Conservation (phyloP, 768 basidiomycete species). For the Naematelia encephala region DNA sequence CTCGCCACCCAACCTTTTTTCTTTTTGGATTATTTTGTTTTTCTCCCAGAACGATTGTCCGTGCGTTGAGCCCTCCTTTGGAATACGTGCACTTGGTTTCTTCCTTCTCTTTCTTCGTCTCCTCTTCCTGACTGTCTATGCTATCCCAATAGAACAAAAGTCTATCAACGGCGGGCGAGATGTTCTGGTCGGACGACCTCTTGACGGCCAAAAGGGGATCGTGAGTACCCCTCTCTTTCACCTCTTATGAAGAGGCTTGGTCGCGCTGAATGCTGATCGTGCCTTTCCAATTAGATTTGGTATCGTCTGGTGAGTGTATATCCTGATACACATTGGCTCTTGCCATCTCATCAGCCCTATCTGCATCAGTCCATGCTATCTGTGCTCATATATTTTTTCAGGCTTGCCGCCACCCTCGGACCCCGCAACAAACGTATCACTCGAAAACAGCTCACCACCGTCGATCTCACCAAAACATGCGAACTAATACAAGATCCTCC, state of each 20-base stretch:
- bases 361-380: neutral
- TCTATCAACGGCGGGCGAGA: too few relatives aligned
- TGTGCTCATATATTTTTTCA: conserved; percentile 41
- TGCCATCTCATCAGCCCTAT: too few relatives aligned
- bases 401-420: conserved; percentile 88
- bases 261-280: conserved; percentile 3
- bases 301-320: conserved; percentile 42
- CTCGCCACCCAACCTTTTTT: neutral
- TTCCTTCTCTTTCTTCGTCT: conserved; percentile 8
- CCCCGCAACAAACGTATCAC: conserved; percentile 82
- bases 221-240: conserved; percentile 57
- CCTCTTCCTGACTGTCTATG: neutral
- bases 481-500: conserved; percentile 73
- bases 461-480: conserved; percentile 78
- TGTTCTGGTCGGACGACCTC: conserved; percentile 86
- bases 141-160: too few relatives aligned
- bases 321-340: too few relatives aligned
- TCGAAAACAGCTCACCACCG: conserved; percentile 74
- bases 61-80: neutral
- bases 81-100: neutral
- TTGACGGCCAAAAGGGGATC: conserved; percentile 78
- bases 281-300: conserved; percentile 28
- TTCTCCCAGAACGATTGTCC: neutral
- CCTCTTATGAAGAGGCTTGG: neutral
- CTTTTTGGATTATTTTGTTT: neutral